Evolutionary conservation across 2,329 filamentous ascomycete genomes (phyloP).

Genomic region (Alternaria brassicae): DNA sequence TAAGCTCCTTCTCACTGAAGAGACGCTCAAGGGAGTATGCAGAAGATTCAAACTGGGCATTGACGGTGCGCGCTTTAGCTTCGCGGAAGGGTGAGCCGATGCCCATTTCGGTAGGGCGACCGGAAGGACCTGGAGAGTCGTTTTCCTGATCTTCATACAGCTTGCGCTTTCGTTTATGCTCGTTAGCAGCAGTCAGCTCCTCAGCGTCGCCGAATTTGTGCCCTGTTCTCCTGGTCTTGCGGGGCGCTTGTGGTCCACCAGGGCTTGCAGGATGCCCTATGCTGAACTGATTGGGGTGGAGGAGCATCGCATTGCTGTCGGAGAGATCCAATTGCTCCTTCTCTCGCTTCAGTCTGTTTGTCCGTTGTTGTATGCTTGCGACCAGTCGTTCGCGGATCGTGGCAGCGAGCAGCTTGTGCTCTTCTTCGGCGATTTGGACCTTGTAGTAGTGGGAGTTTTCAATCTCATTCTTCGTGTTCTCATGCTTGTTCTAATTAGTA

Average conservation of each 20-base stretch:
- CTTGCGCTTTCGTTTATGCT: constrained; percentile 66
- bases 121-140: constrained; percentile 64
- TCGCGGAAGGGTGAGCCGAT: constrained; percentile 60
- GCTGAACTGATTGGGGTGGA: constrained; percentile 71
- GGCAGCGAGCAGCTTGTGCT: constrained; percentile 64
- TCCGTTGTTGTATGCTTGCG: constrained; percentile 64
- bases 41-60: constrained; percentile 64
- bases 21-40: constrained; percentile 68
- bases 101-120: constrained; percentile 57
- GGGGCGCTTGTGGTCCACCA: constrained; percentile 65
- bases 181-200: constrained; percentile 57
- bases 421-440: constrained; percentile 67
- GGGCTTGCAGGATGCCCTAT: constrained; percentile 70
- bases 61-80: constrained; percentile 59
- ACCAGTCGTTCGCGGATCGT: constrained; percentile 69
- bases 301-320: constrained; percentile 69
- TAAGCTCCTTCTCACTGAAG: constrained; percentile 72
- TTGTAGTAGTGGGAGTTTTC: constrained; percentile 65
- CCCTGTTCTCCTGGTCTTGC: constrained; percentile 68
- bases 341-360: constrained; percentile 65
- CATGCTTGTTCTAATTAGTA: constrained; percentile 61
- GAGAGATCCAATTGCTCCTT: constrained; percentile 72
- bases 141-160: constrained; percentile 63
- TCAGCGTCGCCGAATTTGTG: constrained; percentile 61
- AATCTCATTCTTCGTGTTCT: constrained; percentile 62